Evolutionary conservation across 1,139 yeast genomes (phyloP), one percentile per base, ranked within the genome.

Genomic region (Hyphopichia fennica): DNA sequence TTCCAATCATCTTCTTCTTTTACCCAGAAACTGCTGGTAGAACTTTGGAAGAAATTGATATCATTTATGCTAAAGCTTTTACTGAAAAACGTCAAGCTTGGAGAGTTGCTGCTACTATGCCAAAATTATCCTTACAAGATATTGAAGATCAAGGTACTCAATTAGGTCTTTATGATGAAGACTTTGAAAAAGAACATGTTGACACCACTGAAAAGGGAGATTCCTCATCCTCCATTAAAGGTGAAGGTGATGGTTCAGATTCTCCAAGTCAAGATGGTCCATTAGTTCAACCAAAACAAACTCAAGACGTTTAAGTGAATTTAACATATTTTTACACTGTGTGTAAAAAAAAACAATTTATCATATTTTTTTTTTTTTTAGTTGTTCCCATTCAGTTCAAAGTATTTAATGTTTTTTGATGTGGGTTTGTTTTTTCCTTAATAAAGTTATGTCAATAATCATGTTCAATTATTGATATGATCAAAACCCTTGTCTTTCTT

Each of bases 101-200:
- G 70, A 66, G 74, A 57, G 78, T 77, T 39, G 82, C 82, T 37
- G 70, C 72, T 30, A 67, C 75, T 42, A 47, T 77, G 67, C 81
- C 81, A 37, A 73, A 69, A 55, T 64, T 77, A 45, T 52, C 71
- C 17, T 58, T 57, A 44, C 62, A 62, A 50, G 77, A 77, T 53
- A 67, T 77, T 48, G 81, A 77, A 58, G 66, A 61, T 32, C 74
- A 75, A 49, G 79, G 77, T 56, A 61, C 53, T 45, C 70, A 64
- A 48, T 66, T 77, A 53, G 81, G 81, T 39, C 62, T 77, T 41
- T 74, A 64, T 52, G 76, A 69, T 30, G 69, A 61, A 29, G 76
- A 70, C 46, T 64, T 63, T 40, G 72, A 66, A 48, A 67, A 67
- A 59, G 70, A 63, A 34, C 54, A 58, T 32, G 51, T 58, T 40